A percentile compares a stretch with the other conserved stretches of the same genome.
Evolutionary conservation across 108 stramenopile species (phyloP).

Genomic region (Nannochloropsis gaditana): DNA sequence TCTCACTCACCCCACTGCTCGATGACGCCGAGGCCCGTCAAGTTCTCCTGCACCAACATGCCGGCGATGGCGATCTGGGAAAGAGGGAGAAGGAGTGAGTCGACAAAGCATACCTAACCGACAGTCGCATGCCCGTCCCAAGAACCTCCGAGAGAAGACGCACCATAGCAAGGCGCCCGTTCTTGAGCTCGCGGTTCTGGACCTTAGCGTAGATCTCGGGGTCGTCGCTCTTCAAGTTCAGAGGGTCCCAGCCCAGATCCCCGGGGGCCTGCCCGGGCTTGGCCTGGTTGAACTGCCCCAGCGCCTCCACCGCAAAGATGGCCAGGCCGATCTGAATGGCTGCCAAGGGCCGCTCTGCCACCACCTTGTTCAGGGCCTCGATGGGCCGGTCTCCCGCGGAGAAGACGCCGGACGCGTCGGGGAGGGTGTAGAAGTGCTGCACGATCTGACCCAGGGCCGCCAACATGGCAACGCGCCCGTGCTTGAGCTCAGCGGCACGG

Average conservation of each 20-base stretch:
- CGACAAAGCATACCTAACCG: too few relatives aligned
- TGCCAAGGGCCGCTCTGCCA: constrained; percentile 45
- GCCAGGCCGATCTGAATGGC: constrained; percentile 47
- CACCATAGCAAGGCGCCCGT: constrained; percentile 50
- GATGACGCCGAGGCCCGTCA: constrained; percentile 47
- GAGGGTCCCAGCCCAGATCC: constrained; percentile 49
- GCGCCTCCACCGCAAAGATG: constrained; percentile 48
- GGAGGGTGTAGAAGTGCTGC: constrained; percentile 53
- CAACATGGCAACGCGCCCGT: constrained; percentile 75
- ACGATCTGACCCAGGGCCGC: constrained; percentile 66
- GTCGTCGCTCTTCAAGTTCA: constrained; percentile 40
- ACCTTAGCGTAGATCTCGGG: constrained; percentile 47
- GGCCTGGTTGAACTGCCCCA: constrained; percentile 37
- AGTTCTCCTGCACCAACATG: constrained; percentile 49
- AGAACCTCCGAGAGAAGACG: neutral
- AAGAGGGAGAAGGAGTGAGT: neutral
- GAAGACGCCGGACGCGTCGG: constrained; percentile 47
- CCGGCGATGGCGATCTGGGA: constrained; percentile 35
- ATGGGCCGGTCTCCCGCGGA: constrained; percentile 31
- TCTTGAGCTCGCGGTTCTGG: constrained; percentile 52
- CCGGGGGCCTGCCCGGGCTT: constrained; percentile 35
- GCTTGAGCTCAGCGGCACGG: constrained; percentile 79
- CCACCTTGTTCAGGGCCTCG: constrained; percentile 48
- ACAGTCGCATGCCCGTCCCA: too few relatives aligned
- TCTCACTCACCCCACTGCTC: constrained; percentile 27